Conservation (phyloP, 1,284 basidiomycete genomes). For the Athelia sp. region DNA sequence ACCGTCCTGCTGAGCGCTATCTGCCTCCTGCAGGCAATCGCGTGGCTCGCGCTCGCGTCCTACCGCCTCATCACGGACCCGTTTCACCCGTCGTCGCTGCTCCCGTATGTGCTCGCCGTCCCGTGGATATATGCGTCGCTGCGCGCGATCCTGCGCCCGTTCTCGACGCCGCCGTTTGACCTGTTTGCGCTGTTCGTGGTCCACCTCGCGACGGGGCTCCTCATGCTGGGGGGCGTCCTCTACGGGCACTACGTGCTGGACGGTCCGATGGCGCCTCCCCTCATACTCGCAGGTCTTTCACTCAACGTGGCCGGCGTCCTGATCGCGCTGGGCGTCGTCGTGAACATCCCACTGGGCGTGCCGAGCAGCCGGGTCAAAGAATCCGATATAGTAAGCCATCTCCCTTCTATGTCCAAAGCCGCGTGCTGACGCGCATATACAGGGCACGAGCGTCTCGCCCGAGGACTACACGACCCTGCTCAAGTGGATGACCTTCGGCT, state of each 20-base stretch:
- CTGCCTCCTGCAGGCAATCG: conserved; percentile 42
- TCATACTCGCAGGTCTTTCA: conserved; percentile 26
- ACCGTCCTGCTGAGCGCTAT: conserved; percentile 45
- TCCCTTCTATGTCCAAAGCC: neutral
- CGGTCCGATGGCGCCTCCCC: conserved; percentile 29
- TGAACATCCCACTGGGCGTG: conserved; percentile 53
- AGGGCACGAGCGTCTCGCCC: conserved; percentile 52
- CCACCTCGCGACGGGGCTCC: conserved; percentile 33
- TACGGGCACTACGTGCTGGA: conserved; percentile 40
- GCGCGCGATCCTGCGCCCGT: conserved; percentile 34
- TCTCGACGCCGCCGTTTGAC: conserved; percentile 44
- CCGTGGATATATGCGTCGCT: conserved; percentile 56
- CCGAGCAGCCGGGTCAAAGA: conserved; percentile 44
- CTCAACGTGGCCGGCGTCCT: conserved; percentile 38
- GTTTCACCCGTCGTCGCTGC: conserved; percentile 21
- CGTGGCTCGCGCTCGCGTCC: conserved; percentile 45
- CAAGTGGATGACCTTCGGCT: conserved; percentile 77
- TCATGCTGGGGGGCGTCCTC: conserved; percentile 43
- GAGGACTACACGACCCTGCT: conserved; percentile 78
- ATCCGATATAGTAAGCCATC: conserved; percentile 44
- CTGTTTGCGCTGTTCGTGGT: conserved; percentile 46
- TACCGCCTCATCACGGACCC: conserved; percentile 33
- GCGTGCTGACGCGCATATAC: neutral
- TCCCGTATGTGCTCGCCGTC: conserved; percentile 37
- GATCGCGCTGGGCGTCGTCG: conserved; percentile 36